Conservation (phyloP, 2,329 filamentous ascomycete genomes). For the Corniculantispora saksenae region DNA sequence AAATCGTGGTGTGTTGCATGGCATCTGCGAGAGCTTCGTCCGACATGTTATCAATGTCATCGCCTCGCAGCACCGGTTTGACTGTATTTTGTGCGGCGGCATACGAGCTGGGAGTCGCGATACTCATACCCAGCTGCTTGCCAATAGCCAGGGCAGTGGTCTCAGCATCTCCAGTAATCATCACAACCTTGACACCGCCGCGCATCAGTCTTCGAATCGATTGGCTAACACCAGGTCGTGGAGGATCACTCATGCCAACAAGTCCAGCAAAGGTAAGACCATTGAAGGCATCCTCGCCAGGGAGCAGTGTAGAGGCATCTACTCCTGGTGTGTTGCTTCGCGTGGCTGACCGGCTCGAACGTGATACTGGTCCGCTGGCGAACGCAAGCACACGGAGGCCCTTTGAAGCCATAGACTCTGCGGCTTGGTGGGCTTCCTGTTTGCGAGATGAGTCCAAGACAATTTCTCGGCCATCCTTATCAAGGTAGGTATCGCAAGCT, state of each 20-base stretch:
- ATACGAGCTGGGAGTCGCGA: slow-evolving; percentile 58
- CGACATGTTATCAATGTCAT: slow-evolving; percentile 91
- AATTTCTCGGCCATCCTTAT: slow-evolving; percentile 81
- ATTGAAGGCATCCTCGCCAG: slow-evolving; percentile 71
- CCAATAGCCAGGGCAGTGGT: slow-evolving; percentile 93
- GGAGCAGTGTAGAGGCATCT: slow-evolving; percentile 44
- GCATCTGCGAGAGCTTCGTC: slow-evolving; percentile 81
- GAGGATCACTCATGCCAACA: slow-evolving; percentile 97
- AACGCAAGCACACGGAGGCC: slow-evolving; percentile 91
- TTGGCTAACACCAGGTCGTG: slow-evolving; percentile 82
- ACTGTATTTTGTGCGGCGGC: slow-evolving; percentile 59
- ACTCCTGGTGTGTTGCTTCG: slow-evolving; percentile 54
- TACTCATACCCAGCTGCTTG: slow-evolving; percentile 89
- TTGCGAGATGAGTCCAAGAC: slow-evolving; percentile 76
- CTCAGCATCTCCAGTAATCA: slow-evolving; percentile 98
- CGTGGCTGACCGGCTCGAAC: slow-evolving; percentile 43
- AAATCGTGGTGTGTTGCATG: slow-evolving; percentile 88
- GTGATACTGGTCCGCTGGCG: slow-evolving; percentile 74
- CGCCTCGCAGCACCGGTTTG: slow-evolving; percentile 76
- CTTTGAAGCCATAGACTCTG: slow-evolving; percentile 83
- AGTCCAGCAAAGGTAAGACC: slow-evolving; percentile 87
- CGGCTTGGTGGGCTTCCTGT: slow-evolving; percentile 74
- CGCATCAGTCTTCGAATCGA: slow-evolving; percentile 89
- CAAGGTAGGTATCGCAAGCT: slow-evolving; percentile 88
- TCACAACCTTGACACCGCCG: slow-evolving; percentile 94